Evolutionary conservation across 2,329 filamentous ascomycete genomes (phyloP).

Genomic region (Apiospora aurea): DNA sequence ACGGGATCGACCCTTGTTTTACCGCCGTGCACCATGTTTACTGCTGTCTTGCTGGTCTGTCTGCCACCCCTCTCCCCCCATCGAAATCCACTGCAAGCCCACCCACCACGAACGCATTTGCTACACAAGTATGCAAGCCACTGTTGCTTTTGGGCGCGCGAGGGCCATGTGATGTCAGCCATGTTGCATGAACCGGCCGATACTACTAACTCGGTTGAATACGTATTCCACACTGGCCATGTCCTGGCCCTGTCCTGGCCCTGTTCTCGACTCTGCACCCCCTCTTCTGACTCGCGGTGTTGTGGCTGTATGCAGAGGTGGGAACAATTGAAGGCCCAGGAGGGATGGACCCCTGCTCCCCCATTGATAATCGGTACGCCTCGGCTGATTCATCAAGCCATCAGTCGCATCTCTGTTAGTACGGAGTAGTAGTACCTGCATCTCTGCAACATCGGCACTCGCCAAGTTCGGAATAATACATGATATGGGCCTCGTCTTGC

Average conservation of each 20-base stretch:
- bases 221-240: not conserved
- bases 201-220: conserved; percentile 9
- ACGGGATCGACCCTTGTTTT: conserved; percentile 3
- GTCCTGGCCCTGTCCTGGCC: not conserved
- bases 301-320: not conserved
- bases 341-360: not conserved
- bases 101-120: conserved; percentile 6
- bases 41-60: not conserved
- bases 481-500: not conserved
- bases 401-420: too few species aligned
- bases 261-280: conserved; percentile 11
- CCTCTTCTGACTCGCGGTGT: not conserved
- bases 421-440: not conserved
- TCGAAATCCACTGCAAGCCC: not conserved
- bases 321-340: not conserved
- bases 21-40: not conserved
- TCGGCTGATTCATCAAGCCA: conserved; percentile 3
- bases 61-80: not conserved
- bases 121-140: conserved; percentile 14
- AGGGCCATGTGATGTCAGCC: conserved; percentile 18
- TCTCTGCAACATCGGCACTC: not conserved
- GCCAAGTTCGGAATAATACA: not conserved
- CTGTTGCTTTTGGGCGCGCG: conserved; percentile 11
- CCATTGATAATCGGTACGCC: not conserved
- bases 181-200: conserved; percentile 19